phyloP scores from a whole-genome alignment of 768 basidiomycete genomes.

The Guyanaporus albipodus region DNA sequence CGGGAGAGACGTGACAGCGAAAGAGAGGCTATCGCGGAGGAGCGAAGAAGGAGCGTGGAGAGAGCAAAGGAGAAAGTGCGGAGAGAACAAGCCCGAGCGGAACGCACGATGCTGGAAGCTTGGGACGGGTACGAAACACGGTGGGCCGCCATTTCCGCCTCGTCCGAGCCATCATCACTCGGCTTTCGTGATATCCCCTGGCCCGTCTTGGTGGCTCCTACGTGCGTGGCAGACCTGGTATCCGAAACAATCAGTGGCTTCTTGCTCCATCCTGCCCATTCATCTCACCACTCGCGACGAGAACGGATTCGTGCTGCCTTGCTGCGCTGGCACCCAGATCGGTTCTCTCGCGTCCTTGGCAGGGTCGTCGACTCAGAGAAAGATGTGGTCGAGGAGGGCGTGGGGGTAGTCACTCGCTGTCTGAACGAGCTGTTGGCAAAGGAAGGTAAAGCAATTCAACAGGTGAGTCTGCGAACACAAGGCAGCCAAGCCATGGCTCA shows the following conservation, averaged over 20 bases:
- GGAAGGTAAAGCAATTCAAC: constrained; percentile 22
- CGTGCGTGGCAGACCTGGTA: constrained; percentile 46
- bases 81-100: constrained; percentile 39
- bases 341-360: constrained; percentile 55
- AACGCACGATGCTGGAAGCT: constrained; percentile 47
- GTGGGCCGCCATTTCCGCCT: constrained; percentile 51
- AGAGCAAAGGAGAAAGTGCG: constrained; percentile 40
- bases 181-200: constrained; percentile 67
- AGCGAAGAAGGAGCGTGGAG: constrained; percentile 37
- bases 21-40: constrained; percentile 44
- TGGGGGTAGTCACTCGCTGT: constrained; percentile 61
- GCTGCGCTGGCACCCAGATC: constrained; percentile 79
- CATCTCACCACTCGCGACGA: constrained; percentile 51
- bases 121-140: constrained; percentile 64
- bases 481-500: background rate
- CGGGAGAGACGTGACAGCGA: constrained; percentile 49
- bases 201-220: constrained; percentile 52
- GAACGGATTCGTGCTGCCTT: constrained; percentile 65
- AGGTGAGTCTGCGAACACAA: constrained; percentile 15
- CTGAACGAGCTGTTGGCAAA: constrained; percentile 61
- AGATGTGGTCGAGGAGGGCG: constrained; percentile 53
- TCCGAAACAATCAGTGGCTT: constrained; percentile 54
- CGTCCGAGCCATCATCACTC: constrained; percentile 47
- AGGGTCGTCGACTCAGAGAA: constrained; percentile 53
- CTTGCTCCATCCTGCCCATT: constrained; percentile 63